phyloP scores from a whole-genome alignment of 208 protist species.

The Tritrichomonas foetus region DNA sequence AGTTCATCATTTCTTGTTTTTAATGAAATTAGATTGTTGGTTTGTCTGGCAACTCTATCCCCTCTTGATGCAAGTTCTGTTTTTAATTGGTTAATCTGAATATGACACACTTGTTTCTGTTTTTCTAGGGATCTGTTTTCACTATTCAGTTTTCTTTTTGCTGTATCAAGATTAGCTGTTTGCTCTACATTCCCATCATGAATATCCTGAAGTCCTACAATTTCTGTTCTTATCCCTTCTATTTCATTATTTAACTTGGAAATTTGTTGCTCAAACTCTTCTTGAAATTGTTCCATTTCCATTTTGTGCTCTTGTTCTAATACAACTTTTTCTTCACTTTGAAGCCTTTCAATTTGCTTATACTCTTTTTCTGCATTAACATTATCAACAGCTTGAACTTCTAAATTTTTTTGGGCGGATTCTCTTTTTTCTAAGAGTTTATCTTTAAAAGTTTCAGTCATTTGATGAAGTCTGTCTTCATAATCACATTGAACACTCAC shows the following conservation, averaged over 20 bases:
- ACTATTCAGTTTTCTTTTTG: neutral
- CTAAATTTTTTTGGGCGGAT: neutral
- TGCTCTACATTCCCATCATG: neutral
- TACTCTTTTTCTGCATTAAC: neutral
- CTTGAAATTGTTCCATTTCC: neutral
- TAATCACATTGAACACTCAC: neutral
- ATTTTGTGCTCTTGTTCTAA: neutral
- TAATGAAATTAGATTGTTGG: neutral
- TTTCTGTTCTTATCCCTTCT: neutral
- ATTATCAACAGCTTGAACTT: neutral
- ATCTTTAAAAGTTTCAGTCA: slow-evolving; percentile 6
- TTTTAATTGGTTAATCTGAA: neutral
- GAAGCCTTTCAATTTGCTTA: neutral
- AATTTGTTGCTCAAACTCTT: neutral
- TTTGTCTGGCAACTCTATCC: neutral
- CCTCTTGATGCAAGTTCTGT: neutral
- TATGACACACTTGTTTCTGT: neutral
- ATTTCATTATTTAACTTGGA: neutral
- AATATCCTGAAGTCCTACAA: neutral
- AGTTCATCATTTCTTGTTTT: neutral
- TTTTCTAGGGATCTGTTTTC: neutral
- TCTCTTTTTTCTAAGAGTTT: neutral
- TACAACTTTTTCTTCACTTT: neutral
- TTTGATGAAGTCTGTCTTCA: neutral
- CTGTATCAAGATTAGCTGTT: neutral